phyloP scores from a whole-genome alignment of 2,329 filamentous ascomycete genomes.

The Fusarium stilboides region DNA sequence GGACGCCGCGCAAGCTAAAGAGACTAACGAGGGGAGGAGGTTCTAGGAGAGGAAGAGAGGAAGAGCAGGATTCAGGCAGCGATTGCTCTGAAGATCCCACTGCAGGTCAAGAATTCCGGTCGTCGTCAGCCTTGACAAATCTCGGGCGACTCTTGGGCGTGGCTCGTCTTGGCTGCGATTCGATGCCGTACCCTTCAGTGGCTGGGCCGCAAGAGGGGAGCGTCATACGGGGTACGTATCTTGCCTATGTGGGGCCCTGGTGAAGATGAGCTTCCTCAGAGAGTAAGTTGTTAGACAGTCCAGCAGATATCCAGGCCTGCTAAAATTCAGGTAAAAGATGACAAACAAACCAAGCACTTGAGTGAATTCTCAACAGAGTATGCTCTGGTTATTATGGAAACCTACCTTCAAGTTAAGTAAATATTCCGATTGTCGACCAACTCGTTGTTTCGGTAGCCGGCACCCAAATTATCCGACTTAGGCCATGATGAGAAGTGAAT shows the following conservation, averaged over 20 bases:
- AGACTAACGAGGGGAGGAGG: slow-evolving; percentile 16
- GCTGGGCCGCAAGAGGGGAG: slow-evolving; percentile 42
- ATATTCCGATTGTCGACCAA: no score
- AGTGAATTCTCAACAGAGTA: no score
- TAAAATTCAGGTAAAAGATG: no score
- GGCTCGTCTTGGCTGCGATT: slow-evolving; percentile 43
- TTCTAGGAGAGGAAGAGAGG: not conserved
- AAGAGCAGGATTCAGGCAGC: slow-evolving; percentile 4
- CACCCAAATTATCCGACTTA: not conserved
- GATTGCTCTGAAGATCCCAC: slow-evolving; percentile 3
- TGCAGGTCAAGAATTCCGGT: slow-evolving; percentile 31
- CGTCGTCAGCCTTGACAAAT: slow-evolving; percentile 51
- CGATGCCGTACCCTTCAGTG: slow-evolving; percentile 44
- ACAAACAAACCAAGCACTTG: no score
- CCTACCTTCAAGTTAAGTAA: no score
- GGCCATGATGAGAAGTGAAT: not conserved
- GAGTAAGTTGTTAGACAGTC: not conserved
- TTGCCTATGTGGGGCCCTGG: slow-evolving; percentile 34
- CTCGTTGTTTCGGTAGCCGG: not conserved
- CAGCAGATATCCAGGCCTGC: no score
- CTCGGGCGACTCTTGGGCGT: slow-evolving; percentile 41
- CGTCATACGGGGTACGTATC: slow-evolving; percentile 49
- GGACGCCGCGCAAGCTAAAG: slow-evolving; percentile 37
- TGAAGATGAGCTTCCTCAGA: slow-evolving; percentile 8
- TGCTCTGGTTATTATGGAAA: no score